These are phyloP conservation scores for Cladophialophora immunda DNA, from an alignment of 2,329 filamentous ascomycete species.

Conservation along the genomic window DNA sequence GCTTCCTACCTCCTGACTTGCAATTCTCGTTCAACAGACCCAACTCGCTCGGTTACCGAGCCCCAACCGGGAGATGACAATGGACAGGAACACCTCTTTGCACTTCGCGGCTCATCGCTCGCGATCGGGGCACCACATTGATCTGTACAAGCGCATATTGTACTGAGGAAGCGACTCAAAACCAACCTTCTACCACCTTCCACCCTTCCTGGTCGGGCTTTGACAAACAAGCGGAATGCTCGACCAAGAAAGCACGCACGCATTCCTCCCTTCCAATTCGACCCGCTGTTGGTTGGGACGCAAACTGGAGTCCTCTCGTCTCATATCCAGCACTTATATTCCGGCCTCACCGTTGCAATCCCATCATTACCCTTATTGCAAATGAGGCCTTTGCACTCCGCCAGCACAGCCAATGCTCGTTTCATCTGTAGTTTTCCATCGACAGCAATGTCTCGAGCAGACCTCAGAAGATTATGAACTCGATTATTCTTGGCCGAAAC, in stretches of 20 bases:
- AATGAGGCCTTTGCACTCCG: background rate
- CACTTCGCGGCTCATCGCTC: background rate
- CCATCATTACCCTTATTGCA: background rate
- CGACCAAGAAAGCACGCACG: background rate
- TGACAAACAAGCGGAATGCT: constrained; percentile 1
- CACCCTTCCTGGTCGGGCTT: background rate
- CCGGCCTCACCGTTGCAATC: background rate
- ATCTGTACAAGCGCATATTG: constrained; percentile 2
- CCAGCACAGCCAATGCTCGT: background rate
- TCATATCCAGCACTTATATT: background rate
- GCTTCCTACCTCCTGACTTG: background rate
- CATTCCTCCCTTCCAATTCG: background rate
- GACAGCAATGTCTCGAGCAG: background rate
- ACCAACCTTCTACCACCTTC: background rate
- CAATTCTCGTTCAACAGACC: background rate
- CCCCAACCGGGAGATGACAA: background rate
- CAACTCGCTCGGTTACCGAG: background rate
- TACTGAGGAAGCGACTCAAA: background rate
- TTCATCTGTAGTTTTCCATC: background rate
- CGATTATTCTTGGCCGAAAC: constrained; percentile 92
- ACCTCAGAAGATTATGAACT: background rate
- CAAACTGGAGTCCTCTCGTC: background rate
- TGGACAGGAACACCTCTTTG: background rate
- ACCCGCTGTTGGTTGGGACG: background rate
- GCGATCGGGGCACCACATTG: background rate